Conservation (phyloP, 805 yeast species). For the Starmera dryadoides region DNA sequence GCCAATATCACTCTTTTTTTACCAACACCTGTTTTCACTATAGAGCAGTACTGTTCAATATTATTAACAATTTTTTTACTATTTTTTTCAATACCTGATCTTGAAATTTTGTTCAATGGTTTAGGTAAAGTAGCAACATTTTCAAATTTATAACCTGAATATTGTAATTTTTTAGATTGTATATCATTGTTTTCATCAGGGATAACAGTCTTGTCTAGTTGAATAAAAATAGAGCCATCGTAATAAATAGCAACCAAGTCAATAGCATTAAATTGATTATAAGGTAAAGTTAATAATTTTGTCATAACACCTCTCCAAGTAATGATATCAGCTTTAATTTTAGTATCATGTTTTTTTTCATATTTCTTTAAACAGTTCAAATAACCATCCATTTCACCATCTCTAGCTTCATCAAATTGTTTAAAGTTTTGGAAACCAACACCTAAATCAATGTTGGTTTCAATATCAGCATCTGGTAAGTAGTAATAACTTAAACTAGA, state of each 20-base stretch:
- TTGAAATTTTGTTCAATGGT: slow-evolving; percentile 65
- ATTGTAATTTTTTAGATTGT: slow-evolving; percentile 37
- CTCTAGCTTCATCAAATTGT: slow-evolving; percentile 46
- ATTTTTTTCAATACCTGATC: slow-evolving; percentile 65
- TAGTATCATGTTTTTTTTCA: slow-evolving; percentile 41
- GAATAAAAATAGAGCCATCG: slow-evolving; percentile 71
- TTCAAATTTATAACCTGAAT: slow-evolving; percentile 83
- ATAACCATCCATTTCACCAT: slow-evolving; percentile 52
- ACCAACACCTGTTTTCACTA: slow-evolving; percentile 85
- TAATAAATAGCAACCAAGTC: slow-evolving; percentile 57
- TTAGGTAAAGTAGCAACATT: slow-evolving; percentile 62
- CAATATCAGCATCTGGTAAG: slow-evolving; percentile 66
- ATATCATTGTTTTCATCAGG: slow-evolving; percentile 21
- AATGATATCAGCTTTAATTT: slow-evolving; percentile 56
- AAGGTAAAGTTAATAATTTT: slow-evolving; percentile 61
- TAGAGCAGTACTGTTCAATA: slow-evolving; percentile 70
- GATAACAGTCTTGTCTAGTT: slow-evolving; percentile 24
- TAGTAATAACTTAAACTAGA: slow-evolving; percentile 65
- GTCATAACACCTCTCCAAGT: slow-evolving; percentile 86
- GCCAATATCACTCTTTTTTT: slow-evolving; percentile 59
- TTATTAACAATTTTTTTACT: slow-evolving; percentile 53
- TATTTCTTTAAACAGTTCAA: slow-evolving; percentile 45
- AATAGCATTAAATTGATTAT: slow-evolving; percentile 46
- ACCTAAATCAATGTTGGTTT: slow-evolving; percentile 52
- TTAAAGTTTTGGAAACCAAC: slow-evolving; percentile 58